Evolutionary conservation across 805 yeast genomes (phyloP).

Genomic region (Scheffersomyces lignosus): DNA sequence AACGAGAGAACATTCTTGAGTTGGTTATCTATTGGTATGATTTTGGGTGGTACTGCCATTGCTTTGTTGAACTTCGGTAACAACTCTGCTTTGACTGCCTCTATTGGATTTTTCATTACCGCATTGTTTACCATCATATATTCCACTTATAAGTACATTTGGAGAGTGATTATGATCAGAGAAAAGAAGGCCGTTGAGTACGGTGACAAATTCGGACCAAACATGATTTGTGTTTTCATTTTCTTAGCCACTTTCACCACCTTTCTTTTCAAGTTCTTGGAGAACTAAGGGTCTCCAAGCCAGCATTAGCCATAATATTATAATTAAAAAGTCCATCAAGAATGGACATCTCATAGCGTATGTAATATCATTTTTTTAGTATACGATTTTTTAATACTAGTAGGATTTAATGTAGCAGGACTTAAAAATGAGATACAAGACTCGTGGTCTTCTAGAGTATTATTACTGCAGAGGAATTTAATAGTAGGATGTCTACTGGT

Average conservation of each 20-base stretch:
- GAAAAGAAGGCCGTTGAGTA: conserved; percentile 79
- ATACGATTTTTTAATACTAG: no score
- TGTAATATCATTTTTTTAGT: no score
- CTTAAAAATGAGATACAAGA: no score
- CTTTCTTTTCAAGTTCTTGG: conserved; percentile 52
- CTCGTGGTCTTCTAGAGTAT: no score
- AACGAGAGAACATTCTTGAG: conserved; percentile 92
- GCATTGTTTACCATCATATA: conserved; percentile 74
- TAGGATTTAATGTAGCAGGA: no score
- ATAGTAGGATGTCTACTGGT: no score
- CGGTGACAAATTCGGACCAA: conserved; percentile 87
- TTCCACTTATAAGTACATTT: conserved; percentile 70
- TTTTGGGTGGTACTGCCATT: conserved; percentile 86
- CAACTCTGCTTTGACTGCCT: conserved; percentile 69
- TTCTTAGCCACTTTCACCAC: conserved; percentile 66
- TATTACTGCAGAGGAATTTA: no score
- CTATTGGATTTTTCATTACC: conserved; percentile 81
- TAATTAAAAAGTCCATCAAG: no score
- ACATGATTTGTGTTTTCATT: conserved; percentile 72
- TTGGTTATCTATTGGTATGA: conserved; percentile 90
- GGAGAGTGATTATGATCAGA: conserved; percentile 82
- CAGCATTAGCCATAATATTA: no score
- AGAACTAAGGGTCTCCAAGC: conserved; percentile 20
- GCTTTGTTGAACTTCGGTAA: conserved; percentile 85
- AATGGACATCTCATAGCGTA: no score